Evolutionary conservation across 305 asterid species (phyloP), one percentile per base, ranked within the genome.

Genomic region (Andrographis paniculata): DNA sequence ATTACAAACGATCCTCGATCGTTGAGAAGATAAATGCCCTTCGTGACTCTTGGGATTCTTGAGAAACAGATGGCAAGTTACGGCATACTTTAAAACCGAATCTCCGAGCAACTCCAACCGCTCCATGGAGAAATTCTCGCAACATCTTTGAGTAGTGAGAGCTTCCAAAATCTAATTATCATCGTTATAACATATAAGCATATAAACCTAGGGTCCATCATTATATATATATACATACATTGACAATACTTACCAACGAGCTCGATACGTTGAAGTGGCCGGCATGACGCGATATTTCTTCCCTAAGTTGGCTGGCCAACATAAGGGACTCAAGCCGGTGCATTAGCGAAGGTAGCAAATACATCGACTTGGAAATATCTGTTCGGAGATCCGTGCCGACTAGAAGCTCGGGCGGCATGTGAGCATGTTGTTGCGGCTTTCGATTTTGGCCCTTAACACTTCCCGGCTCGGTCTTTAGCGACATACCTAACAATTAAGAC

Each of bases 81-180:
- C 67, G 13, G 77, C 77, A 63, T 79, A 92, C 76, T 92, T 87
- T 23, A 92, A 55, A 56, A 92, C 77, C 10, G 97, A 84, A 66
- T 92, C 99, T 51, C 99, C 99, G n/a, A 92, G 96, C 61, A 92
- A 71, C 56, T 87, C 99, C 39, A 87, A 63, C 28, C 97, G 82
- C 78, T 92, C 97, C 94, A 84, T 84, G 61, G 99, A 92, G 72
- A 92, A 81, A 59, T 69, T 79, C 61, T 92, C 99, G 4, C 62
- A 63, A 51, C 99, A 92, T 67, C 87, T 75, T 42, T 72, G 71
- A 18, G 94, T 84, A 35, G 97, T 81, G 48, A 92, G 72, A 51
- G 95, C 96, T 68, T 84, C 99, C 76, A 92, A 64, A 65, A 92
- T 79, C 99, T 92, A 62, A 59, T 33, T 41, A 35, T 39, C 61